Base-by-base conservation (phyloP, 108 stramenopile genomes). In the Discostella pseudostelligera region DNA sequence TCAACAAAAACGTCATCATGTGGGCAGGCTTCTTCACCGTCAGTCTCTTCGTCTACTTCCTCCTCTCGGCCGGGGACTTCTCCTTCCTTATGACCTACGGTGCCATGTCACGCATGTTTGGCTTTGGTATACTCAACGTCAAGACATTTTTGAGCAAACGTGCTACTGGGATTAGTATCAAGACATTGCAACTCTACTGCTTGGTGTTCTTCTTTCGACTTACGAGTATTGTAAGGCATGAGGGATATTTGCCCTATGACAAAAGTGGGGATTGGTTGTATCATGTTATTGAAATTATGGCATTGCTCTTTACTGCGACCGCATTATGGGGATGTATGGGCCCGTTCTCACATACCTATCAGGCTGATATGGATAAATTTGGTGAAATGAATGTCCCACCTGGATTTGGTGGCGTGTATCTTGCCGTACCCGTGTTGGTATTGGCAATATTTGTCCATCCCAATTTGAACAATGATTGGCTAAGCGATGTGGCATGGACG, bases 221-320 rank as follows among this genome's bases (percentile, higher is more conserved):
- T n/a, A 86, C 95, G 16, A 90, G 89, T 56, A 97, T 99, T 68
- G 80, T 97, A 65, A 85, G 96, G 39, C 96, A 97, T 81, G 95
- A 98, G 75, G 98, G 98, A 16, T 98, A 99, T 69, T 81, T 99
- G 20, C 98, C 98, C n/a, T 99, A 96, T 68, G 98, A 99, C 74
- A 94, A 96, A 67, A 92, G 91, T 22, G 98, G 98, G 39, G 97
- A 98, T 72, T 98, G 96, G 96, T 78, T 98, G 44, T 99, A 99
- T 81, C 98, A 98, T 67, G 59, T 87, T 11, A 88, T 96, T 54
- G 98, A 99, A 76, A 81, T 89, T 48, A 73, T 81, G 71, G 77
- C 90, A 25, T 74, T 99, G n/a, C 13, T 81, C 14, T 84, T 96
- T 29, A 95, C 96, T 6, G 66, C 67, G 7, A 63, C 60, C 16